Evolutionary conservation across 1,139 yeast species (phyloP).

Genomic region (Sugiyamaella novakii): DNA sequence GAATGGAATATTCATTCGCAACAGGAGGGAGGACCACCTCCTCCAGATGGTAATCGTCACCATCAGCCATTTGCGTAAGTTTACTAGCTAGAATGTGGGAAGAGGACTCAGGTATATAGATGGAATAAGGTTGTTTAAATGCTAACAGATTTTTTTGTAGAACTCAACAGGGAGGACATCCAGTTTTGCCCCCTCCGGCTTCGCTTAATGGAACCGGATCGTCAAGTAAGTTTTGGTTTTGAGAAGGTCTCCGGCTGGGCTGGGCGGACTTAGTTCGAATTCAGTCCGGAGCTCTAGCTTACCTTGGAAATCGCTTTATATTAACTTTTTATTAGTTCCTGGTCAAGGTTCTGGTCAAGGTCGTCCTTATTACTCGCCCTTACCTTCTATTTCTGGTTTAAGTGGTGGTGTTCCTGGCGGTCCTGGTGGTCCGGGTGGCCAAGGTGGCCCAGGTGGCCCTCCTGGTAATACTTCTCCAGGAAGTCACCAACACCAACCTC

Average conservation of each 20-base stretch:
- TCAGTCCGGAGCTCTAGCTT: too few relatives aligned
- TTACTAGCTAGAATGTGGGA: too few relatives aligned
- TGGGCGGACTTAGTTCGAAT: too few relatives aligned
- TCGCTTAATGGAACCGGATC: slow-evolving; percentile 27
- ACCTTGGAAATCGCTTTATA: neutral
- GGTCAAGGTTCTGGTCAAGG: slow-evolving; percentile 21
- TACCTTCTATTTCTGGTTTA: slow-evolving; percentile 15
- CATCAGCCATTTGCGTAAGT: slow-evolving; percentile 33
- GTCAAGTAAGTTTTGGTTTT: slow-evolving; percentile 26
- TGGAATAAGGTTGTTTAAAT: neutral
- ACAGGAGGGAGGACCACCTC: slow-evolving; percentile 9
- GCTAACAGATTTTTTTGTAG: slow-evolving; percentile 15
- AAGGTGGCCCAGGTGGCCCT: neutral
- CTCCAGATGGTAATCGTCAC: slow-evolving; percentile 22
- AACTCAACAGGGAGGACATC: slow-evolving; percentile 34
- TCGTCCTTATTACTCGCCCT: slow-evolving; percentile 30
- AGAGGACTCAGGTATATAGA: neutral
- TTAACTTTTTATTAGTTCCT: slow-evolving; percentile 3
- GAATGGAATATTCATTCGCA: slow-evolving; percentile 17
- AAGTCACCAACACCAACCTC: slow-evolving; percentile 36
- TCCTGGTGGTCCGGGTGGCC: neutral
- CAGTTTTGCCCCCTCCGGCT: slow-evolving; percentile 40
- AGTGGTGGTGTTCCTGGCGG: slow-evolving; percentile 19
- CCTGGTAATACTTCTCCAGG: neutral
- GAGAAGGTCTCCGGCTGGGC: too few relatives aligned